Percentiles rank a stretch among this genome's conserved stretches.
phyloP scores from a whole-genome alignment of 352 stramenopile genomes.

The Phytophthora syringae region DNA sequence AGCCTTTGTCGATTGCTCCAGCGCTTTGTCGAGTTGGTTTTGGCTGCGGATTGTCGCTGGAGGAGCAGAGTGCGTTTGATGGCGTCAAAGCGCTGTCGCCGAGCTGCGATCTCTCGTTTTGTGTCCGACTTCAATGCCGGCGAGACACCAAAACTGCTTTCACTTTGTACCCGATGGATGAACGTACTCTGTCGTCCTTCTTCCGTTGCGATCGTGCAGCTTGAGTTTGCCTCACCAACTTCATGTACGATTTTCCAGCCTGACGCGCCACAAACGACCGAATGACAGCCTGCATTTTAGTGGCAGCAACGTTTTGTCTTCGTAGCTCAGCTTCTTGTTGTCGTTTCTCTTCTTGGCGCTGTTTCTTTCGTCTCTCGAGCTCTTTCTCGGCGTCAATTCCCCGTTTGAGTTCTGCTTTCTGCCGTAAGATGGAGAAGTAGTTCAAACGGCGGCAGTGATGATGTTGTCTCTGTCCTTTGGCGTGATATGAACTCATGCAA shows the following conservation, averaged over 20 bases:
- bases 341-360: conserved; percentile 31
- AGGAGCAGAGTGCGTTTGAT: conserved; percentile 65
- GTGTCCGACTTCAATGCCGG: conserved; percentile 66
- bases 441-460: conserved; percentile 64
- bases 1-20: conserved; percentile 54
- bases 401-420: conserved; percentile 52
- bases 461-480: conserved; percentile 62
- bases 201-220: conserved; percentile 45
- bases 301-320: conserved; percentile 40
- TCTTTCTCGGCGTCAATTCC: conserved; percentile 39
- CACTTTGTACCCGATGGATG: conserved; percentile 48
- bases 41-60: conserved; percentile 26
- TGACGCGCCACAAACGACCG: conserved; percentile 44
- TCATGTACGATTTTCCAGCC: conserved; percentile 54
- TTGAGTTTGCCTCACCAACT: conserved; percentile 56
- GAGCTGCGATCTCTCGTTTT: conserved; percentile 46
- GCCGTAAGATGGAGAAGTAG: conserved; percentile 71
- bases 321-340: conserved; percentile 25
- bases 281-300: conserved; percentile 47
- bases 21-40: conserved; percentile 34
- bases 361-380: conserved; percentile 35
- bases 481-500: conserved; percentile 60
- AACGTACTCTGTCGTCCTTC: conserved; percentile 48
- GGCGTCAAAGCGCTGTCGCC: conserved; percentile 36
- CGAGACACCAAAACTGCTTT: conserved; percentile 47